These are phyloP conservation scores for Fraxinus paxiana DNA, from an alignment of 305 asterid species.

Conservation along the genomic window DNA sequence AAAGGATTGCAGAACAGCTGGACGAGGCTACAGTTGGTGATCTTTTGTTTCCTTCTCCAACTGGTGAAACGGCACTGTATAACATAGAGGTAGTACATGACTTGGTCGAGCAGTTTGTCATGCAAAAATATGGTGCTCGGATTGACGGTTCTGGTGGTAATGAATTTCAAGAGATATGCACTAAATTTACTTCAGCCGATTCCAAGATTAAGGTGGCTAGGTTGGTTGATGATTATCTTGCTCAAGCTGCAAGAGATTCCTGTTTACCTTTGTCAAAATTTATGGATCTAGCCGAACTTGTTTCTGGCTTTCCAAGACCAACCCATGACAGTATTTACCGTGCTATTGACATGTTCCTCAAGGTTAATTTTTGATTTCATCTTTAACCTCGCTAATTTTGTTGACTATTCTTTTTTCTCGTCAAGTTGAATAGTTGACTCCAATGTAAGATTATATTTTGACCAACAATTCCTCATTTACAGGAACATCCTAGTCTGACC, in stretches of 20 bases:
- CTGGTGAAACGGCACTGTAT: conserved; percentile 44
- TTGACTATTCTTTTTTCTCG: background rate
- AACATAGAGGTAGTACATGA: conserved; percentile 49
- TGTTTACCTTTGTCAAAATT: conserved; percentile 46
- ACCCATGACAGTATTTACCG: conserved; percentile 73
- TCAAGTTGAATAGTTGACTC: background rate
- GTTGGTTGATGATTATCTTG: conserved; percentile 64
- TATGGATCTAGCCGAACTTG: conserved; percentile 53
- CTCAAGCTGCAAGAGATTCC: conserved; percentile 65
- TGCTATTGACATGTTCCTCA: conserved; percentile 68
- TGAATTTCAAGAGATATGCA: conserved; percentile 36
- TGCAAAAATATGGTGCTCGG: conserved; percentile 41
- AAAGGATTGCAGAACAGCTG: conserved; percentile 54
- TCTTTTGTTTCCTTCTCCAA: conserved; percentile 47
- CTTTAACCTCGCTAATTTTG: background rate
- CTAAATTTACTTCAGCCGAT: conserved; percentile 38
- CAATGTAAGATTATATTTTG: background rate
- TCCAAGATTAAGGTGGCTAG: conserved; percentile 62
- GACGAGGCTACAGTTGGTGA: conserved; percentile 62
- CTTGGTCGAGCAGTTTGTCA: conserved; percentile 59
- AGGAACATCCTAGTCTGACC: conserved; percentile 66
- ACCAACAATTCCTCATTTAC: too few relatives aligned
- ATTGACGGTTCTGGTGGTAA: conserved; percentile 29
- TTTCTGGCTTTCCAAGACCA: conserved; percentile 52
- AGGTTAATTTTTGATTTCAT: conserved; percentile 37